These are phyloP conservation scores for Saitozyma sp. DNA, from an alignment of 768 basidiomycete species.

Conservation along the genomic window DNA sequence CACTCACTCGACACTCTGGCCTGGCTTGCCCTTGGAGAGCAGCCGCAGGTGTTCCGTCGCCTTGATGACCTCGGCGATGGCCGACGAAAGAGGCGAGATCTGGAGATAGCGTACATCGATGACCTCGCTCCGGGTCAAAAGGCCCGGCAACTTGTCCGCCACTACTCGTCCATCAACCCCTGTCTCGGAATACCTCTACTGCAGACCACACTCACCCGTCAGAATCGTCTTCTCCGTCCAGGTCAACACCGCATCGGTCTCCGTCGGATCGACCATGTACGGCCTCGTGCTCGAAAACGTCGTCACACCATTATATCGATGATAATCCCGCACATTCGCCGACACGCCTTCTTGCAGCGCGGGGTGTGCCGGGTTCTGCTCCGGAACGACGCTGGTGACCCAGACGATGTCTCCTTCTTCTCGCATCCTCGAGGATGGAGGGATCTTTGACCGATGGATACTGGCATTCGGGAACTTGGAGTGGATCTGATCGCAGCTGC, in stretches of 20 bases:
- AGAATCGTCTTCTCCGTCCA: constrained; percentile 81
- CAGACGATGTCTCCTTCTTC: constrained; percentile 83
- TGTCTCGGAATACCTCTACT: not conserved
- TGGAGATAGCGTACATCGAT: constrained; percentile 68
- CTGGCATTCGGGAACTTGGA: constrained; percentile 85
- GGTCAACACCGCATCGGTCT: constrained; percentile 21
- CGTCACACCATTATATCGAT: constrained; percentile 83
- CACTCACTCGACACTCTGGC: constrained; percentile 30
- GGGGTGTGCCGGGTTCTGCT: constrained; percentile 72
- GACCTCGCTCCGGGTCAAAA: constrained; percentile 84
- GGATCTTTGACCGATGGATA: constrained; percentile 68
- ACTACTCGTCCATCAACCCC: constrained; percentile 18
- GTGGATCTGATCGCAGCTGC: constrained; percentile 81
- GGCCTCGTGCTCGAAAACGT: constrained; percentile 76
- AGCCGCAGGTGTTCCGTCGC: constrained; percentile 60
- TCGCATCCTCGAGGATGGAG: constrained; percentile 70
- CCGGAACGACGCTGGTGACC: constrained; percentile 78
- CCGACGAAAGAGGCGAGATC: constrained; percentile 81
- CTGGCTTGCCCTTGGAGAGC: constrained; percentile 15
- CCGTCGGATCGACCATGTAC: constrained; percentile 67
- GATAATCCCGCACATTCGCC: constrained; percentile 74
- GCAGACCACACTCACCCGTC: constrained; percentile 28
- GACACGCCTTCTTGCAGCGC: constrained; percentile 86
- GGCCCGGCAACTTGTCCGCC: constrained; percentile 62
- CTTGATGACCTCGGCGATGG: constrained; percentile 74